Evolutionary conservation across 495 filamentous ascomycete genomes (phyloP).

Genomic region (Bathelium albidoporum): DNA sequence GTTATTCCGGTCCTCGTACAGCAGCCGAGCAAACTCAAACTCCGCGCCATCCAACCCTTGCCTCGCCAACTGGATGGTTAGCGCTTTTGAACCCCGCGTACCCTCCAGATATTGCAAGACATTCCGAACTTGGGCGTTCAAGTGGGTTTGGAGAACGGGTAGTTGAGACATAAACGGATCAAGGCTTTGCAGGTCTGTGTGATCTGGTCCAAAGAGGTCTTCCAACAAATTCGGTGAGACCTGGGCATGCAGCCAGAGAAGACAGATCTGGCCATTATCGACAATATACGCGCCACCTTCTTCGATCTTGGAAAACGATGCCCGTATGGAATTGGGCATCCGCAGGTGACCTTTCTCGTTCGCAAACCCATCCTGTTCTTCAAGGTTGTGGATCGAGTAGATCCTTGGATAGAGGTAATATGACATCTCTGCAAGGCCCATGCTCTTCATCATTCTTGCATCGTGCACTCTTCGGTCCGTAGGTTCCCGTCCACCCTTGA

Average conservation of each 20-base stretch:
- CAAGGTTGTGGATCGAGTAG: constrained; percentile 79
- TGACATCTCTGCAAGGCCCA: constrained; percentile 75
- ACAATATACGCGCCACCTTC: constrained; percentile 93
- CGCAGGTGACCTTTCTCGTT: constrained; percentile 78
- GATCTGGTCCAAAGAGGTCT: constrained; percentile 79
- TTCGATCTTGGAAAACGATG: constrained; percentile 83
- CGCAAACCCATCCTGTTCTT: constrained; percentile 64
- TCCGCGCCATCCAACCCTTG: constrained; percentile 93
- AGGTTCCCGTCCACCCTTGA: constrained; percentile 88
- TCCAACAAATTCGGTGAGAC: constrained; percentile 71
- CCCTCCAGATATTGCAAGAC: constrained; percentile 76
- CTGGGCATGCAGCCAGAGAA: constrained; percentile 79
- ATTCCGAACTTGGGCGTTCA: constrained; percentile 92
- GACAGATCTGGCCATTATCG: constrained; percentile 86
- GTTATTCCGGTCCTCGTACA: constrained; percentile 93
- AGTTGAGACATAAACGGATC: constrained; percentile 64
- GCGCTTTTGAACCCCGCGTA: constrained; percentile 72
- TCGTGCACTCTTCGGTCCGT: constrained; percentile 85
- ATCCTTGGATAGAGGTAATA: constrained; percentile 95
- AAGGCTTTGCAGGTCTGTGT: constrained; percentile 58
- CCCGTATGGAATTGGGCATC: constrained; percentile 49
- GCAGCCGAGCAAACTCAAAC: constrained; percentile 83
- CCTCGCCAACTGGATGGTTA: constrained; percentile 81
- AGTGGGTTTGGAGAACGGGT: constrained; percentile 76
- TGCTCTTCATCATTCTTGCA: constrained; percentile 77